phyloP scores from a whole-genome alignment of 345 rosid genomes.

The Leavenworthia alabamica region DNA sequence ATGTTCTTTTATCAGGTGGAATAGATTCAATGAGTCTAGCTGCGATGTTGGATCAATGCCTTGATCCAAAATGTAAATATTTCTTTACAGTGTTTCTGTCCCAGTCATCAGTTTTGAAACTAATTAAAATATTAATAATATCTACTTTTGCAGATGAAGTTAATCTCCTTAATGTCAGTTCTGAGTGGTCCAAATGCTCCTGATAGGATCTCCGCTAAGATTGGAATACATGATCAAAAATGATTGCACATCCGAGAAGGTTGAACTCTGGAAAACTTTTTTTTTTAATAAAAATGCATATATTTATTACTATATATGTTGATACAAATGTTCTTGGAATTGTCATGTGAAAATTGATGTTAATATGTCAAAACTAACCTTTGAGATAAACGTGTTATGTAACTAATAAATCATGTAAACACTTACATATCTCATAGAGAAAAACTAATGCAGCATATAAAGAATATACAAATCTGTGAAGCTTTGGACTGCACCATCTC shows the following conservation, averaged over 20 bases:
- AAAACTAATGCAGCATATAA: too few species aligned
- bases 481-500: too few species aligned
- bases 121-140: not conserved
- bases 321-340: too few species aligned
- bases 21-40: slow-evolving; percentile 95
- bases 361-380: slow-evolving; percentile 56
- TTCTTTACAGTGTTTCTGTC: not conserved
- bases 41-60: slow-evolving; percentile 67
- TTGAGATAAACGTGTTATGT: slow-evolving; percentile 64
- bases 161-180: slow-evolving; percentile 87
- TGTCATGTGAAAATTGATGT: slow-evolving; percentile 84
- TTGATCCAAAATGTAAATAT: slow-evolving; percentile 61
- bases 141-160: slow-evolving; percentile 50
- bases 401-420: slow-evolving; percentile 77
- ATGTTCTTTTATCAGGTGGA: slow-evolving; percentile 94
- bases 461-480: too few species aligned
- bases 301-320: too few species aligned
- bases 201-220: slow-evolving; percentile 74
- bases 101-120: not conserved
- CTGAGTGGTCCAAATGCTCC: slow-evolving; percentile 87
- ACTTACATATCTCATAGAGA: too few species aligned
- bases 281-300: too few species aligned
- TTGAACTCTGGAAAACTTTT: too few species aligned
- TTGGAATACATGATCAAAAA: slow-evolving; percentile 61
- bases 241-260: slow-evolving; percentile 68